Percentiles rank a stretch among this genome's conserved stretches.
Evolutionary conservation across 176 grass and related monocot species (phyloP).

Genomic region (Areca catechu): DNA sequence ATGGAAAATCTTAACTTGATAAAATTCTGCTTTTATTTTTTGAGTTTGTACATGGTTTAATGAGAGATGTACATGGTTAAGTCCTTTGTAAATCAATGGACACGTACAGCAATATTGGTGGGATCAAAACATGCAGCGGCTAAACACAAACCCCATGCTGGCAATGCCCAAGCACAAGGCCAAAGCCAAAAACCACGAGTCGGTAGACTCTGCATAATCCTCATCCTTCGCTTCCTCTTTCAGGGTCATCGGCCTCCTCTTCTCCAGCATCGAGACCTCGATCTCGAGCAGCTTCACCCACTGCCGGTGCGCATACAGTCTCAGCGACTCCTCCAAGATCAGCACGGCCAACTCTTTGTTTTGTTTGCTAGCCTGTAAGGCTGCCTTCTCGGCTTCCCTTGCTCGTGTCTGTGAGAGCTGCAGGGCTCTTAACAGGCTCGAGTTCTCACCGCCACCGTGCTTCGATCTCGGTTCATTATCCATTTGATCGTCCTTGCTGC

Average conservation of each 20-base stretch:
- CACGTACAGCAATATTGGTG: no score
- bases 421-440: conserved; percentile 50
- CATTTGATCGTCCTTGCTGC: conserved; percentile 22
- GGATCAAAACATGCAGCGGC: conserved; percentile 51
- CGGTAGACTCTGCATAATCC: not conserved
- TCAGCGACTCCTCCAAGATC: conserved; percentile 56
- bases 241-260: not conserved
- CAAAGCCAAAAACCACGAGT: conserved; percentile 59
- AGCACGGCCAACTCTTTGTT: conserved; percentile 42
- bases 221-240: conserved; percentile 7
- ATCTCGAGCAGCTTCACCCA: conserved; percentile 83
- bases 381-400: conserved; percentile 66
- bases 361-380: conserved; percentile 29
- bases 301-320: conserved; percentile 65
- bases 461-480: conserved; percentile 20
- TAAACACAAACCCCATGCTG: conserved; percentile 55
- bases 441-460: conserved; percentile 2
- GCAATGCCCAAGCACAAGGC: conserved; percentile 78
- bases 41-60: no score
- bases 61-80: no score
- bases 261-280: conserved; percentile 51
- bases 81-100: no score
- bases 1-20: no score
- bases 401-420: conserved; percentile 91
- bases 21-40: no score